Base-by-base conservation (phyloP, 352 stramenopile species). In the Globisporangium uncinulatum region DNA sequence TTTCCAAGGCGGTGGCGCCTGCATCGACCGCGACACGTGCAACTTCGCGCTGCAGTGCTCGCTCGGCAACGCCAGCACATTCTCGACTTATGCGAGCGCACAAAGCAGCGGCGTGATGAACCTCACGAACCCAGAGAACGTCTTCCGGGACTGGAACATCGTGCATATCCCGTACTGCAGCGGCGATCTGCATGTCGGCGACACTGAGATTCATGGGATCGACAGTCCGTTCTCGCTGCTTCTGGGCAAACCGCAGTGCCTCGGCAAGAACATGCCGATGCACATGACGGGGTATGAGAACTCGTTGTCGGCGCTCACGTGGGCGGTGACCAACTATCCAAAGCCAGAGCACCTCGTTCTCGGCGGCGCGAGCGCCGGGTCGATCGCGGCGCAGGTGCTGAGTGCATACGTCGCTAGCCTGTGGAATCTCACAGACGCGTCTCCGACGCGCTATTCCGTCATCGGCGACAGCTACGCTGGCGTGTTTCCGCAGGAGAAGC, bases 111-210 rank as follows among this genome's bases (percentile, higher is more conserved):
- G 73, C 15, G 37, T 83, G 32, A 42, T 79, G 17, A 76, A 79
- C 60, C 62, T 61, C 54, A 72, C 63, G 44, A 60, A 78, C 47
- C 34, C 53, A 20, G 39, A 67, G 42, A 81, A 81, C 56, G 14
- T 69, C 15, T 81, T 78, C 47, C 67, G 65, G 48, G 69, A 77
- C 66, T 81, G 72, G 72, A 76, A 73, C 58, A 71, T 78, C 29
- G 64, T 81, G 14, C 67, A 76, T 66, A 56, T 77, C 15, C 69
- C 69, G 19, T 81, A 81, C 59, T 81, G 72, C 69, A 78, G 69
- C 41, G 71, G 71, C n/a, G 71, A 81, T 44, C 61, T 81, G 24
- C 69, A 81, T 56, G 29, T 75, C 6, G 72, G 72, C 52, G 69
- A 70, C 59, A 29, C 42, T n/a, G 53, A 42, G 41, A 32, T 11